A percentile compares a stretch with the other conserved stretches of the same genome.
phyloP scores from a whole-genome alignment of 495 filamentous ascomycete species.

The Hypoxylon perforatum region DNA sequence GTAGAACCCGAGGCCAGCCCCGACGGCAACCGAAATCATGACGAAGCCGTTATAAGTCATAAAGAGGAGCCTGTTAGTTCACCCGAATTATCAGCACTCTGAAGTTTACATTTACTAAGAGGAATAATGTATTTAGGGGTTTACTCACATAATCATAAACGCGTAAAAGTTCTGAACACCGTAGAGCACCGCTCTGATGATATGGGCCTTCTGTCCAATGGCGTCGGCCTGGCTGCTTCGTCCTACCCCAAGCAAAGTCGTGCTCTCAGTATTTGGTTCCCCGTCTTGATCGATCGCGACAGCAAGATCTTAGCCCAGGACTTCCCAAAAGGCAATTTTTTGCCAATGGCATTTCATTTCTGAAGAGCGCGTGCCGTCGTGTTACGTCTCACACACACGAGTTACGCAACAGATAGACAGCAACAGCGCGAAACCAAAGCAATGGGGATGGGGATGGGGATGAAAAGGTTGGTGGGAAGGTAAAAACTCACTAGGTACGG shows the following conservation, averaged over 20 bases:
- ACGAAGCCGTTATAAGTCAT: constrained; percentile 99
- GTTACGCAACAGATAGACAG: constrained; percentile 2
- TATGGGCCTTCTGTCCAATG: constrained; percentile 72
- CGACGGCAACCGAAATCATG: constrained; percentile 90
- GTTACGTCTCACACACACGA: constrained; percentile 14
- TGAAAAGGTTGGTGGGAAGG: neutral
- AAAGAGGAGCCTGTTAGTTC: constrained; percentile 82
- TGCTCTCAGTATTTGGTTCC: constrained; percentile 66
- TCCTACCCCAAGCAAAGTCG: constrained; percentile 64
- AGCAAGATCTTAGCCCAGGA: constrained; percentile 42
- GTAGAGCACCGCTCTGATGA: constrained; percentile 85
- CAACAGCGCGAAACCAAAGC: neutral
- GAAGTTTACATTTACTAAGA: constrained; percentile 1
- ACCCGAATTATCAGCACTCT: neutral
- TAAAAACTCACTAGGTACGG: constrained; percentile 64
- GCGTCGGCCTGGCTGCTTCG: constrained; percentile 54
- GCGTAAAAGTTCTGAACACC: constrained; percentile 97
- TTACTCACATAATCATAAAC: constrained; percentile 97
- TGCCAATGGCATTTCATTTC: constrained; percentile 9
- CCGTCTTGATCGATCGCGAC: constrained; percentile 39
- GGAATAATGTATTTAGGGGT: constrained; percentile 1
- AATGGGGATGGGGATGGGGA: constrained; percentile 12
- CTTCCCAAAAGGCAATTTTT: constrained; percentile 36
- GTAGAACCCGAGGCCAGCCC: constrained; percentile 89
- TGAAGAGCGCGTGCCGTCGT: constrained; percentile 6